phyloP scores from a whole-genome alignment of 805 yeast genomes.

The Zygosaccharomyces siamensis region DNA sequence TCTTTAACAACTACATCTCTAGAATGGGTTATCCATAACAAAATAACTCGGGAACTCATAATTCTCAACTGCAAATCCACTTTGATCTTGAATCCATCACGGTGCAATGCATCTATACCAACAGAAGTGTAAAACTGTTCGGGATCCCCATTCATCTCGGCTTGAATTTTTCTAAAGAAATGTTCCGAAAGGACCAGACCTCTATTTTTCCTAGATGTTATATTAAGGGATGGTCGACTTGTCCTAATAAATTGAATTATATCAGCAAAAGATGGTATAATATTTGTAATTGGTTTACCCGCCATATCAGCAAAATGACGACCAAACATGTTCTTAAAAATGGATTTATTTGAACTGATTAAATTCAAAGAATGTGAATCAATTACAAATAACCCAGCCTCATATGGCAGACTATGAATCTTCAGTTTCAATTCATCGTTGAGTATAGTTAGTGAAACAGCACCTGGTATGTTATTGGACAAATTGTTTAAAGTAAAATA shows the following conservation, averaged over 20 bases:
- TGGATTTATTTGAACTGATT: constrained; percentile 73
- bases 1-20: constrained; percentile 41
- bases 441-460: constrained; percentile 57
- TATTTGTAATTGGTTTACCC: constrained; percentile 46
- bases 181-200: constrained; percentile 91
- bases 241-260: constrained; percentile 31
- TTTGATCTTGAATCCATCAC: constrained; percentile 59
- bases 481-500: constrained; percentile 56
- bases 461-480: constrained; percentile 60
- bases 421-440: constrained; percentile 50
- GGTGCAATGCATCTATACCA: constrained; percentile 65
- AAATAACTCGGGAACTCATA: constrained; percentile 49
- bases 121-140: constrained; percentile 56
- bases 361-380: constrained; percentile 47
- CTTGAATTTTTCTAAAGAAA: constrained; percentile 67
- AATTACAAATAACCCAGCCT: constrained; percentile 78
- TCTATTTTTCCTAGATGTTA: constrained; percentile 37
- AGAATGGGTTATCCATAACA: constrained; percentile 85
- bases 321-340: constrained; percentile 77
- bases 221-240: constrained; percentile 39
- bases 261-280: constrained; percentile 59
- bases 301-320: constrained; percentile 42
- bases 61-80: constrained; percentile 82
- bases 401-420: constrained; percentile 74
- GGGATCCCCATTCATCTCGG: constrained; percentile 40